A percentile compares a stretch with the other conserved stretches of the same genome.
phyloP scores from a whole-genome alignment of 139 green algal genomes.

The Pleodorina starrii region DNA sequence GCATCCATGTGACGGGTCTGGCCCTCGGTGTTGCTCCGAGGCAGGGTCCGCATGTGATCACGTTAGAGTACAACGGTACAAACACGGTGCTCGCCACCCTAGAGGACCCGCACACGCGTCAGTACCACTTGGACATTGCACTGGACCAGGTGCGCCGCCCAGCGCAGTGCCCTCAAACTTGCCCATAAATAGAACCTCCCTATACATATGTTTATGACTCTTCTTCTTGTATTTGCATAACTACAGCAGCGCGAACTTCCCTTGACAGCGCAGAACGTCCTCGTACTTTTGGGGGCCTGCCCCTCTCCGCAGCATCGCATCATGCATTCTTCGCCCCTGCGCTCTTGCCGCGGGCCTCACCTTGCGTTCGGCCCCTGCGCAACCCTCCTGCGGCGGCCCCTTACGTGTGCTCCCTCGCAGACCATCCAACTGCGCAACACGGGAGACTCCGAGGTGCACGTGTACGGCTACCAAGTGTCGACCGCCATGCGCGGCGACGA shows the following conservation, averaged over 20 bases:
- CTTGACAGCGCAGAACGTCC: not conserved
- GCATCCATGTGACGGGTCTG: constrained; percentile 34
- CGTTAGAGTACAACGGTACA: constrained; percentile 17
- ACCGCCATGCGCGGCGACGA: not conserved
- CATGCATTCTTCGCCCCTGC: not conserved
- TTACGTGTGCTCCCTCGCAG: not conserved
- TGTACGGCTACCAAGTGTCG: constrained; percentile 25
- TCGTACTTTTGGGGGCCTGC: no score
- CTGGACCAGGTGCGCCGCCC: constrained; percentile 29
- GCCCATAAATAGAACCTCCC: not conserved
- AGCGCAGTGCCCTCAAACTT: not conserved
- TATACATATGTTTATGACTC: not conserved
- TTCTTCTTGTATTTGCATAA: no score
- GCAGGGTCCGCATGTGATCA: not conserved
- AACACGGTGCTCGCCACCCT: constrained; percentile 24
- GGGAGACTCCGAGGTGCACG: constrained; percentile 30
- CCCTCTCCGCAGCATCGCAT: no score
- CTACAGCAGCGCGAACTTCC: not conserved
- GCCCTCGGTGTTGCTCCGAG: not conserved
- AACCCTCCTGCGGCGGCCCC: not conserved
- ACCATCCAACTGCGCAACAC: not conserved
- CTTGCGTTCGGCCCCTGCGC: not conserved
- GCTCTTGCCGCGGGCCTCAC: no score
- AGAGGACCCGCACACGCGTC: constrained; percentile 33
- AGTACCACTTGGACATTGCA: constrained; percentile 6